Base-by-base conservation (phyloP, 208 protist species). In the Angomonas deanei region DNA sequence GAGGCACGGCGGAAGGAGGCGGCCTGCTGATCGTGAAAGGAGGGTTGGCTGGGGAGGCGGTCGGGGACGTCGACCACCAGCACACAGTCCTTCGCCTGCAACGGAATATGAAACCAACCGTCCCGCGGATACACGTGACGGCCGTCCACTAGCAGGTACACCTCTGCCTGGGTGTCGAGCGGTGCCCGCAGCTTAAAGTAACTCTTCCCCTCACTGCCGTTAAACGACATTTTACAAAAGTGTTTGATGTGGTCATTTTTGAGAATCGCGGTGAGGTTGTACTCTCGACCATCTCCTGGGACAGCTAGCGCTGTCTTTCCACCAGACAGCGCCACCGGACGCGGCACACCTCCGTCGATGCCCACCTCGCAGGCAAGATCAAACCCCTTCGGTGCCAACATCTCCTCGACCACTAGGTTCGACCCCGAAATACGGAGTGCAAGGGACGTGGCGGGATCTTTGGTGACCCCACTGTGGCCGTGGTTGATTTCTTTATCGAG, bases 341-440 rank as follows among this genome's bases (percentile, higher is more conserved):
- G 74, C 11, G 80, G 60, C 0, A 80, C 68, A 8, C 76, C 74
- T 38, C 73, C 69, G 31, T 88, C 82, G 21, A 94, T 74, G 52
- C 68, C 76, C 3, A 94, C 66, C 63, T 91, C 88, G 39, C 88
- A 94, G 27, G 74, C 60, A 11, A 94, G 46, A 8, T 76, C 72
- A 19, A 72, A 58, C 2, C 76, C 80, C 56, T 78, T 79, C 11
- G 68, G 42, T 0, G 74, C 64, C 31, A 81, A 70, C n/a, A 92
- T 66, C 47, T 82, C 69, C 70, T 94, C 88, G 63, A 94, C 86
- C 4, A 78, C 64, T 8, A 94, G 68, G 54, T 94, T 90, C 2
- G 80, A 70, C 5, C 88, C 88, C 19, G 76, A 83, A 54, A 94
- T 84, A 28, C 74, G 68, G 39, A 91, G 74, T 17, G 63, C 66